These are phyloP conservation scores for Chytriomyces hyalinus DNA, from an alignment of 192 early-diverging fungal species.

Conservation along the genomic window DNA sequence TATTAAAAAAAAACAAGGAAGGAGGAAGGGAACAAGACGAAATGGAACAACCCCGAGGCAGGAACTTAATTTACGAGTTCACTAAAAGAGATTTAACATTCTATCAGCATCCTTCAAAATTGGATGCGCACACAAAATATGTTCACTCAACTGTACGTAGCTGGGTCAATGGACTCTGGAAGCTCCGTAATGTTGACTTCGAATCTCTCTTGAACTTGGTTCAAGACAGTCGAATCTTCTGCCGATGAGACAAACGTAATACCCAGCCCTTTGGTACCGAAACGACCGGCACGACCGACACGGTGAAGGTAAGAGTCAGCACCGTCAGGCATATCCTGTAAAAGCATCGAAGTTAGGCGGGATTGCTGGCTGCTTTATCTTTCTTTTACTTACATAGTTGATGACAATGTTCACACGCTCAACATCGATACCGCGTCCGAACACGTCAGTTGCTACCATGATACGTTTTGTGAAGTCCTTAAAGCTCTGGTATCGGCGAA, in stretches of 20 bases:
- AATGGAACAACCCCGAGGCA: not conserved
- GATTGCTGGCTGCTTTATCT: not conserved
- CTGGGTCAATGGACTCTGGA: conserved; percentile 84
- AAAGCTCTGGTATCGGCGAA: conserved; percentile 90
- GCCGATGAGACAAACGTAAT: conserved; percentile 90
- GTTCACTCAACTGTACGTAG: conserved; percentile 74
- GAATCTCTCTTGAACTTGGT: conserved; percentile 90
- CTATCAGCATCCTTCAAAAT: not conserved
- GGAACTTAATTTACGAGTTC: conserved; percentile 32
- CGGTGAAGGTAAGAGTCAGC: conserved; percentile 94
- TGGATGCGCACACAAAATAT: not conserved
- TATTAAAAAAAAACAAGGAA: too few relatives aligned
- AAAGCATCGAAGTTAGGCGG: not conserved
- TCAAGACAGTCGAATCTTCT: conserved; percentile 76
- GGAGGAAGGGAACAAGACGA: not conserved
- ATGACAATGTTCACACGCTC: conserved; percentile 99
- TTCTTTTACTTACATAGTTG: conserved; percentile 73
- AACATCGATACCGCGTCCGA: conserved; percentile 98
- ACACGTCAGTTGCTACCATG: conserved; percentile 96
- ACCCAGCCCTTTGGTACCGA: conserved; percentile 98
- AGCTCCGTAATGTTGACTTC: conserved; percentile 92
- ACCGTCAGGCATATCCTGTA: conserved; percentile 81
- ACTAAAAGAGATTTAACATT: conserved; percentile 14
- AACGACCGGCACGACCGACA: conserved; percentile 98
- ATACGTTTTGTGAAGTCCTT: conserved; percentile 94